phyloP scores from a whole-genome alignment of 768 basidiomycete species.

The Chlorophyllum brunneum region DNA sequence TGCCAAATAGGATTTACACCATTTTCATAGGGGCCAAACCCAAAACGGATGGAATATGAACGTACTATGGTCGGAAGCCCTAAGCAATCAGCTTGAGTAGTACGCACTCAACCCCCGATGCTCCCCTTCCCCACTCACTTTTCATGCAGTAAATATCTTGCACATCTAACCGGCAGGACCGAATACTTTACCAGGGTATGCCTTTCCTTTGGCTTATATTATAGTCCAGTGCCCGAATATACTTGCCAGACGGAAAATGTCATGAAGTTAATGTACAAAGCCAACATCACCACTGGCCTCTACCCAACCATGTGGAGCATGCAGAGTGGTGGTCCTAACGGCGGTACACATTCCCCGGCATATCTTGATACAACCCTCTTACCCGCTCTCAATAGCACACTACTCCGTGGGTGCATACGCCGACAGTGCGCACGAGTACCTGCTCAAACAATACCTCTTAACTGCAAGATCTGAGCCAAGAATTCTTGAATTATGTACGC shows the following conservation, averaged over 20 bases:
- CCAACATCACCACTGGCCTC: constrained; percentile 41
- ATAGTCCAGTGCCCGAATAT: constrained; percentile 18
- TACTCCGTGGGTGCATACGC: constrained; percentile 53
- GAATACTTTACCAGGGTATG: constrained; percentile 49
- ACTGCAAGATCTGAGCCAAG: constrained; percentile 38
- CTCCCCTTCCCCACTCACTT: neutral
- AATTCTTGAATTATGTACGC: constrained; percentile 51
- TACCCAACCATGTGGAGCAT: constrained; percentile 53
- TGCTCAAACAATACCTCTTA: constrained; percentile 62
- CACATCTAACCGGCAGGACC: constrained; percentile 66
- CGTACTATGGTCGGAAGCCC: constrained; percentile 36
- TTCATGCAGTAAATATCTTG: constrained; percentile 63
- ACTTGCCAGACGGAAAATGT: constrained; percentile 38
- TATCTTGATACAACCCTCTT: neutral
- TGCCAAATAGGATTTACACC: neutral
- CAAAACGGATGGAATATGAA: constrained; percentile 27
- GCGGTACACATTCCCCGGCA: constrained; percentile 26
- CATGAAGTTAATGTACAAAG: constrained; percentile 48
- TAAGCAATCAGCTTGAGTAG: constrained; percentile 68
- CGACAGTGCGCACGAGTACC: constrained; percentile 67
- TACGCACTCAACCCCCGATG: constrained; percentile 18
- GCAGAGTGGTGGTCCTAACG: constrained; percentile 36
- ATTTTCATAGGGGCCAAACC: constrained; percentile 30
- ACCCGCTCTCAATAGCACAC: constrained; percentile 25
- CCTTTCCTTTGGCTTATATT: neutral